Base-by-base conservation (phyloP, 768 basidiomycete genomes). In the Boletus tomentosulus region DNA sequence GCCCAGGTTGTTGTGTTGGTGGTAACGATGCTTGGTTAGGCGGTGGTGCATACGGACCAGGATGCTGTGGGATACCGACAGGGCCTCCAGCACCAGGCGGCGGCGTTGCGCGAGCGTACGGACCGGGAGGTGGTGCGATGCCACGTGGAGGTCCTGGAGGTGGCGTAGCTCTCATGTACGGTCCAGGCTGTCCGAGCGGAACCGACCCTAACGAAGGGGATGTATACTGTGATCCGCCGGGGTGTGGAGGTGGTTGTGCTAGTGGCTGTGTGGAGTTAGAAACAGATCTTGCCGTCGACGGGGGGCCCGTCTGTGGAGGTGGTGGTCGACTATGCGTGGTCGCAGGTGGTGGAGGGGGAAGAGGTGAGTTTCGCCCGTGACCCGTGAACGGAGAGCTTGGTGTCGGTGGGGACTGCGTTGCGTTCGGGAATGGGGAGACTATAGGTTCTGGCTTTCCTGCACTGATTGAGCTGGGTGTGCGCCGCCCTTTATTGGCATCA, bases 371-470 rank as follows among this genome's bases (percentile, higher is more conserved):
- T 48, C 78, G 76, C 11, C 73, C 74, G 15, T 76, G 76, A 6
- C 66, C 69, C 37, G 67, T 57, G 54, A 76, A 80, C 0, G 81
- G 80, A 16, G 81, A 73, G 7, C 73, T 72, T n/a, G 77, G 73
- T 4, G 74, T 77, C 5, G 85, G 80, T 19, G 71, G 66, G 8
- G 73, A 68, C 19, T 67, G 63, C n/a, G 73, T 63, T 6, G 80
- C 75, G 61, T 89, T 87, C 8, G 93, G 90, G 83, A 98, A 97
- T 0, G 95, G 95, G 9, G 91, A 80, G 8, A 85, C 84, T 62
- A 98, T 95, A 3, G 94, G 81, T 7, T 78, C 75, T 3, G 81
- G 85, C 62, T 88, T 90, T 51, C 65, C 70, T 10, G 73, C 57
- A 50, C 68, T 77, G 30, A 76, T 62, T 6, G 78, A 71, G 22